A percentile compares a stretch with the other conserved stretches of the same genome.
Conservation (phyloP, 2,329 filamentous ascomycete genomes). For the Parascedosporium putredinis region DNA sequence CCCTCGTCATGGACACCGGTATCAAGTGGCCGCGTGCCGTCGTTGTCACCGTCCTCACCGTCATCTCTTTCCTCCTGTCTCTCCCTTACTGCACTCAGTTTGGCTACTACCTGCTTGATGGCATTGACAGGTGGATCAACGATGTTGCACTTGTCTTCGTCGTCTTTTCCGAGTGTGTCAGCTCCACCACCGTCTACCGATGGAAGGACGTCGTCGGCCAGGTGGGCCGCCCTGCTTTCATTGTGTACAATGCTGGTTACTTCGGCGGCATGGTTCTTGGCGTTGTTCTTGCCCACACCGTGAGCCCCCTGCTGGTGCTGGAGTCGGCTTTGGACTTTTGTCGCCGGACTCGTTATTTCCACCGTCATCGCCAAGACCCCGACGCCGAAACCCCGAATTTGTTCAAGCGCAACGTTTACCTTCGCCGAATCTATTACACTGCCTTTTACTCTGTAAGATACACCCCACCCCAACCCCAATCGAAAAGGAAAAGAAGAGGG, state of each 20-base stretch:
- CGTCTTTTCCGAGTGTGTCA: slow-evolving; percentile 40
- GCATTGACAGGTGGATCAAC: slow-evolving; percentile 46
- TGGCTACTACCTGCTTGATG: slow-evolving; percentile 43
- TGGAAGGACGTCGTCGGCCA: slow-evolving; percentile 36
- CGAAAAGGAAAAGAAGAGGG: too few relatives aligned
- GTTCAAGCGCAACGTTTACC: slow-evolving; percentile 26
- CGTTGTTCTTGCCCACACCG: slow-evolving; percentile 36
- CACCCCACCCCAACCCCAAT: neutral
- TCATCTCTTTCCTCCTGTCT: slow-evolving; percentile 42
- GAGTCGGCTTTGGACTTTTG: slow-evolving; percentile 41
- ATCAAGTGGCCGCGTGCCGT: slow-evolving; percentile 32
- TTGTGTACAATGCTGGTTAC: slow-evolving; percentile 39
- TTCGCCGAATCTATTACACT: slow-evolving; percentile 43
- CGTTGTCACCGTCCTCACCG: slow-evolving; percentile 37
- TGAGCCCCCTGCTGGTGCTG: slow-evolving; percentile 35
- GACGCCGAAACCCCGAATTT: slow-evolving; percentile 27
- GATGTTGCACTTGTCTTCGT: slow-evolving; percentile 44
- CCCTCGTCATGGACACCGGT: slow-evolving; percentile 42
- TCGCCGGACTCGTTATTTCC: slow-evolving; percentile 28
- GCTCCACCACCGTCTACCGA: slow-evolving; percentile 41
- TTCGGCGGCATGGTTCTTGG: slow-evolving; percentile 42
- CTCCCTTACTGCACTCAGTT: slow-evolving; percentile 48
- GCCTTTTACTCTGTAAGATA: neutral
- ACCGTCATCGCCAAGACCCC: slow-evolving; percentile 32
- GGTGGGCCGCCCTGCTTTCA: slow-evolving; percentile 31